Conservation (phyloP, 331 rosid species). For the Rhamnella rubrinervis region DNA sequence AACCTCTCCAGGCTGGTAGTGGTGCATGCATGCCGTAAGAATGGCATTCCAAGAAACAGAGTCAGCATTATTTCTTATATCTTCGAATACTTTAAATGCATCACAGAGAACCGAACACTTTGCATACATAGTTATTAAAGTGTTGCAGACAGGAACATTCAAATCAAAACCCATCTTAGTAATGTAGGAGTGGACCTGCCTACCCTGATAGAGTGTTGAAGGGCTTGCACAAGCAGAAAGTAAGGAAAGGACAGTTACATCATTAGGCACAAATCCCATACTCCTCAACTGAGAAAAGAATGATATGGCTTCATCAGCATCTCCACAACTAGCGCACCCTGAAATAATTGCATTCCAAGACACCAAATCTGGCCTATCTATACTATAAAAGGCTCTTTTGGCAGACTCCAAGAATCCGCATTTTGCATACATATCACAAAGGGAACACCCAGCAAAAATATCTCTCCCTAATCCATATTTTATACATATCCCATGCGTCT, state of each 20-base stretch:
- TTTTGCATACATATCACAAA: conserved; percentile 76
- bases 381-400: conserved; percentile 46
- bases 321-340: conserved; percentile 46
- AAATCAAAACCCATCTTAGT: conserved; percentile 44
- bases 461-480: conserved; percentile 65
- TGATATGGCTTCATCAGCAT: conserved; percentile 47
- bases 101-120: conserved; percentile 59
- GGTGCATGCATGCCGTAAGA: conserved; percentile 60
- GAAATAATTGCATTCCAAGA: conserved; percentile 79
- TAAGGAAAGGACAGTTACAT: conserved; percentile 54
- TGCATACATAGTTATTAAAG: conserved; percentile 65
- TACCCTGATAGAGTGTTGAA: conserved; percentile 51
- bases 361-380: conserved; percentile 62
- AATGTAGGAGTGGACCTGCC: conserved; percentile 60
- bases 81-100: conserved; percentile 51
- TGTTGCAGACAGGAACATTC: conserved; percentile 45
- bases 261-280: conserved; percentile 47
- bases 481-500: conserved; percentile 59
- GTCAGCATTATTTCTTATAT: conserved; percentile 38
- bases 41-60: conserved; percentile 74
- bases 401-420: conserved; percentile 51
- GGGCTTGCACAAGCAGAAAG: conserved; percentile 60
- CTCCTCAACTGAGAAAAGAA: conserved; percentile 54
- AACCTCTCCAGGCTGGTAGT: conserved; percentile 54
- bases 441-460: conserved; percentile 72